Conservation (phyloP, 1,139 yeast genomes). For the Pichia norvegensis region DNA sequence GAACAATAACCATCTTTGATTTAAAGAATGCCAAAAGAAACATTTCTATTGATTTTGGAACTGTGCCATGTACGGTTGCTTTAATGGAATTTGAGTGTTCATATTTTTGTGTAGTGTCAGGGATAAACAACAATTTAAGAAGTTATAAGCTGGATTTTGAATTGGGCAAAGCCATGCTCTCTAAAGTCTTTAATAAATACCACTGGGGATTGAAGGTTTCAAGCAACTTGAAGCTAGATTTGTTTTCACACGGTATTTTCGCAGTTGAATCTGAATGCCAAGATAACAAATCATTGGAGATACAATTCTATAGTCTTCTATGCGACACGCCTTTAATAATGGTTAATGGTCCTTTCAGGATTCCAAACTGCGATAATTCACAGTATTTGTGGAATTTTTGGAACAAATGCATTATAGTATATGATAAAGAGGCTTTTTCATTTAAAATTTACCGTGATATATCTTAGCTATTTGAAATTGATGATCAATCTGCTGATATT, state of each 20-base stretch:
- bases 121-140: conserved; percentile 2
- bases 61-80: conserved; percentile 5
- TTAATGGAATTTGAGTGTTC: background rate
- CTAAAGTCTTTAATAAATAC: conserved; percentile 7
- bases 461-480: no score
- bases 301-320: conserved; percentile 8
- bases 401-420: background rate
- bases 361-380: conserved; percentile 1
- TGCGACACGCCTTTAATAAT: conserved; percentile 8
- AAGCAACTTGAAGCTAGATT: conserved; percentile 4
- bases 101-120: conserved; percentile 8
- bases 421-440: background rate
- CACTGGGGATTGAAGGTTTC: conserved; percentile 4
- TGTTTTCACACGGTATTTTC: conserved; percentile 1
- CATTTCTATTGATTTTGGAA: conserved; percentile 1
- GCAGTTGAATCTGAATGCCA: conserved; percentile 9
- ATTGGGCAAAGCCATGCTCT: background rate
- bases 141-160: conserved; percentile 5
- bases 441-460: background rate
- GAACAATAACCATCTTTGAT: background rate
- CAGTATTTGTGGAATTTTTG: background rate
- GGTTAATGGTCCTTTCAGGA: conserved; percentile 1
- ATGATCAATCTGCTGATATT: no score
- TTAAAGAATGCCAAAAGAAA: background rate
- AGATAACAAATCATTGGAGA: background rate